Evolutionary conservation across 768 basidiomycete genomes (phyloP).

Genomic region (Pleurotus ostreatus): DNA sequence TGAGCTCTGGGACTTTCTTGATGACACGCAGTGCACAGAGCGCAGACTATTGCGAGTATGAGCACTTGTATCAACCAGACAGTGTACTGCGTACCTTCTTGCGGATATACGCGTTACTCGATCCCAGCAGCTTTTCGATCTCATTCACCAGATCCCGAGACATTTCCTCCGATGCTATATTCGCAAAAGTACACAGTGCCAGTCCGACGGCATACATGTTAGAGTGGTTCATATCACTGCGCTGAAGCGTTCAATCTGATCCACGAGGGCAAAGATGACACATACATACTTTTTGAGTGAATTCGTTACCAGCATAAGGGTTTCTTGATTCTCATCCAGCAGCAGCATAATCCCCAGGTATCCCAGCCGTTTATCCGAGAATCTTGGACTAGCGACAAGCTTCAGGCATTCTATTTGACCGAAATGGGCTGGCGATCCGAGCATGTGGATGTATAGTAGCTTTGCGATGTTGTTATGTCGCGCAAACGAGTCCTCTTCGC

Average conservation of each 20-base stretch:
- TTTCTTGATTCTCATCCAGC: conserved; percentile 96
- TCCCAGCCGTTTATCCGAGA: conserved; percentile 93
- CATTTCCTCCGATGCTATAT: conserved; percentile 99
- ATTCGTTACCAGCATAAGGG: conserved; percentile 95
- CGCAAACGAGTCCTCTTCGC: conserved; percentile 93
- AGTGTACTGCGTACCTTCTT: conserved; percentile 71
- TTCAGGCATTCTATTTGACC: conserved; percentile 98
- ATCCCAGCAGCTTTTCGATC: conserved; percentile 95
- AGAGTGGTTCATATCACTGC: conserved; percentile 97
- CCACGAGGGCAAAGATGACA: too few species aligned
- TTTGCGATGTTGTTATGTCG: conserved; percentile 98
- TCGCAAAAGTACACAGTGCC: conserved; percentile 96
- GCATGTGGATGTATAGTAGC: conserved; percentile 97
- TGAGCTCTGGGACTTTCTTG: conserved; percentile 92
- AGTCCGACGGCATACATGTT: conserved; percentile 99
- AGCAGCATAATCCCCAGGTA: conserved; percentile 98
- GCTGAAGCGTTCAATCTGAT: background rate
- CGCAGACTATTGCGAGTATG: conserved; percentile 60
- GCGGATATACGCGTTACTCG: conserved; percentile 97
- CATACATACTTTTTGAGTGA: conserved; percentile 88
- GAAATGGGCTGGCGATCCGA: conserved; percentile 97
- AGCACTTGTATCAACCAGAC: conserved; percentile 8
- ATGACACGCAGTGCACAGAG: conserved; percentile 92
- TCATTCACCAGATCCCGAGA: conserved; percentile 96
- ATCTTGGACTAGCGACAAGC: conserved; percentile 91